Percentiles rank a stretch among this genome's conserved stretches.
Evolutionary conservation across 495 filamentous ascomycete species (phyloP).

Genomic region (Penicillium maclennaniae): DNA sequence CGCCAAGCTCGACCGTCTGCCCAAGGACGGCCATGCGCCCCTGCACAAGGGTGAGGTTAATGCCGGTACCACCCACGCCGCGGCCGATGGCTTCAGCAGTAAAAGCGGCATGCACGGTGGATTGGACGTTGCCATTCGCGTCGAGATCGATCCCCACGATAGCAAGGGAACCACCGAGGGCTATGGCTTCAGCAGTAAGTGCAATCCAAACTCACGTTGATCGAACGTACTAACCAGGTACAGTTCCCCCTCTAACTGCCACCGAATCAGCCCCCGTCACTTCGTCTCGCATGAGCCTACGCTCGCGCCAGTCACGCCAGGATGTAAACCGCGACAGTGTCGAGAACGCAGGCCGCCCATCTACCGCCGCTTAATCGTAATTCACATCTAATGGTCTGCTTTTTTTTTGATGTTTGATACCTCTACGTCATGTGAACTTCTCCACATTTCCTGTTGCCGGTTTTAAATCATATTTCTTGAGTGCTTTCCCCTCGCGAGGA

Average conservation of each 20-base stretch:
- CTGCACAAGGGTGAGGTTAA: constrained; percentile 59
- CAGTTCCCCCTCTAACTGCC: constrained; percentile 29
- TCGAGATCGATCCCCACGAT: constrained; percentile 69
- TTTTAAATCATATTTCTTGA: background rate
- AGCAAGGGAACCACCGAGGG: constrained; percentile 56
- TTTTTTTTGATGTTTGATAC: constrained; percentile 5
- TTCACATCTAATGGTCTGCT: constrained; percentile 2
- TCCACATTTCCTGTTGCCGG: background rate
- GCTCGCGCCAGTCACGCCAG: constrained; percentile 20
- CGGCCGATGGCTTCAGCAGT: constrained; percentile 50
- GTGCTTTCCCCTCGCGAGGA: constrained; percentile 11
- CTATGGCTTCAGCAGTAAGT: constrained; percentile 63
- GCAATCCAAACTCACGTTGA: background rate
- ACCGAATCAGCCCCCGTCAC: constrained; percentile 12
- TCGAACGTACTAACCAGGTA: background rate
- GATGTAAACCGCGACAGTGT: background rate
- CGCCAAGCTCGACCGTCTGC: constrained; percentile 22
- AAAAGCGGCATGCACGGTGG: constrained; percentile 55
- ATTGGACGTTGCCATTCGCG: constrained; percentile 62
- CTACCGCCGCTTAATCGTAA: constrained; percentile 19
- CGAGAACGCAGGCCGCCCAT: constrained; percentile 17
- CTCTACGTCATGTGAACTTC: constrained; percentile 1
- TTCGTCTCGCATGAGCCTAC: constrained; percentile 18
- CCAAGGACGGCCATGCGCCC: constrained; percentile 61
- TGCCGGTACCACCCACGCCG: constrained; percentile 62